Evolutionary conservation across 352 stramenopile genomes (phyloP), one percentile per base, ranked within the genome.

Genomic region (Phytophthora capsici): DNA sequence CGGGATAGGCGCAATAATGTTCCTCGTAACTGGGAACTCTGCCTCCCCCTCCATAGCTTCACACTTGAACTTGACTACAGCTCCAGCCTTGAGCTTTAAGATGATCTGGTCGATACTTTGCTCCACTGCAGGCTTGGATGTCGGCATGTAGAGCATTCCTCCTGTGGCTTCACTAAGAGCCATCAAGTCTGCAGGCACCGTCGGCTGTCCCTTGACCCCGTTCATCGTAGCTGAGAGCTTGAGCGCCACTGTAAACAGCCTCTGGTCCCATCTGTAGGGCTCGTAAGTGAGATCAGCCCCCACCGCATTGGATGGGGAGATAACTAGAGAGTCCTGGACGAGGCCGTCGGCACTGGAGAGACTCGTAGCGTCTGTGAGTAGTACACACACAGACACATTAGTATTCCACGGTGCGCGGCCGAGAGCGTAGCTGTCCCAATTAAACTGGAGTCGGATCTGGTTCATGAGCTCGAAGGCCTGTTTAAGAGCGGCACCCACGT

Each of bases 401-500:
- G 88, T 94, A 60, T 94, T 96, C 83, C 84, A 94, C 0, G 88
- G 83, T 28, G 82, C 74, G 28, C 88, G 75, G 3, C 88, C 88
- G 17, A 96, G 73, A 17, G 52, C 88, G 69, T 96, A 96, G 60
- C 83, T 93, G 79, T 96, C 88, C 82, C 86, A 96, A 57, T 93
- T 92, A 68, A 94, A 91, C 72, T 93, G 86, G 38, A 94, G 73
- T 1, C 88, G 88, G 63, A 94, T 91, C 69, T 94, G 88, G 64
- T 96, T 96, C 84, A 96, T 95, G 54, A 96, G 80, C 25, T 96
- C 86, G 37, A 94, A 93, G 17, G 86, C 86, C 57, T 94, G 86
- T 51, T 84, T 84, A 10, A 96, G 69, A 10, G 85, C 84, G 2
- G 69, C 64, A 38, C 88, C 87, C 6, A 95, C 57, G 55, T 95